phyloP scores from a whole-genome alignment of 352 stramenopile genomes.

The Globisporangium paroecandrum region DNA sequence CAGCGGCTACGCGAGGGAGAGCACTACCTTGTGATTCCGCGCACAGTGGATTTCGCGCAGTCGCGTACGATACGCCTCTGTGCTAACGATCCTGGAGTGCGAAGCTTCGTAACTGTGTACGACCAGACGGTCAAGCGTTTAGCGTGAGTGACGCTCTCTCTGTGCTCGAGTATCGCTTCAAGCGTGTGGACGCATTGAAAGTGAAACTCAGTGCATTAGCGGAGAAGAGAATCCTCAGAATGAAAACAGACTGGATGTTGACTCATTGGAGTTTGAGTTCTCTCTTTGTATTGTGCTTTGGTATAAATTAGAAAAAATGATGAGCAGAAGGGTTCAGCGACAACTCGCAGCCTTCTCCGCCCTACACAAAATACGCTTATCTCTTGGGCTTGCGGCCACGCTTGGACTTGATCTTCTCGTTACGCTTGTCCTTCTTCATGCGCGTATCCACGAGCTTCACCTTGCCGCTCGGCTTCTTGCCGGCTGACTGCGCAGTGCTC shows the following conservation, averaged over 20 bases:
- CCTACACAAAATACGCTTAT: conserved; percentile 29
- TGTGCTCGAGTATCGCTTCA: no score
- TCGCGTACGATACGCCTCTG: no score
- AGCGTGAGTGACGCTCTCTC: no score
- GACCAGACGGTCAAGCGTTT: no score
- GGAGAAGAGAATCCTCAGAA: no score
- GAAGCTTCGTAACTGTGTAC: no score
- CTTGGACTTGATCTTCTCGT: conserved; percentile 77
- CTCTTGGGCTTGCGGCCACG: conserved; percentile 86
- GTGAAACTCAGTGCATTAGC: no score
- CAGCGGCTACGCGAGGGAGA: no score
- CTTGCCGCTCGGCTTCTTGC: conserved; percentile 83
- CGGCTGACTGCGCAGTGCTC: conserved; percentile 46
- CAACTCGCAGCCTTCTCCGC: neutral
- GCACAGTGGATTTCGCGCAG: no score
- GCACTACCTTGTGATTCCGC: no score
- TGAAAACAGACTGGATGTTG: neutral
- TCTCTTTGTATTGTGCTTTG: conserved; percentile 8
- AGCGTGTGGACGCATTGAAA: no score
- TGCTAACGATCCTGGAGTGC: no score
- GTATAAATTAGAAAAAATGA: conserved; percentile 23
- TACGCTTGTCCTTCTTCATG: conserved; percentile 97
- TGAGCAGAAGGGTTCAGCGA: neutral
- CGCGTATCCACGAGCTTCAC: conserved; percentile 98
- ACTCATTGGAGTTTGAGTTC: neutral